phyloP scores from a whole-genome alignment of 805 yeast genomes.

The Yamadazyma sp. region DNA sequence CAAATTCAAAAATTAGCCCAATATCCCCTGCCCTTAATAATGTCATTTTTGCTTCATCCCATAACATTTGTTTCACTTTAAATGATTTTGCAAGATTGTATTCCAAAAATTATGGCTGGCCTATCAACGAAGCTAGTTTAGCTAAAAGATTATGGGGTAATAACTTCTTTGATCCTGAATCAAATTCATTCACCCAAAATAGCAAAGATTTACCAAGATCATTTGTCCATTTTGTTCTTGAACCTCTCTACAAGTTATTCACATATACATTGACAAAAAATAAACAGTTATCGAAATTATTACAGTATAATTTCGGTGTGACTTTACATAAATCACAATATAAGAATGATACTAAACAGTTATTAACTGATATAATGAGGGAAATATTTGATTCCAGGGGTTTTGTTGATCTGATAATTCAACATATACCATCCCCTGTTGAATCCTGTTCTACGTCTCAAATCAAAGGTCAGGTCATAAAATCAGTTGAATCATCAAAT shows the following conservation, averaged over 20 bases:
- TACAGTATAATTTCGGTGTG: slow-evolving; percentile 50
- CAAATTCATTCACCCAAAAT: slow-evolving; percentile 44
- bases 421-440: slow-evolving; percentile 26
- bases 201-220: slow-evolving; percentile 32
- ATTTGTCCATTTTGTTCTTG: slow-evolving; percentile 64
- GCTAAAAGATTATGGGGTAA: slow-evolving; percentile 73
- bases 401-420: slow-evolving; percentile 47
- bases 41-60: slow-evolving; percentile 72
- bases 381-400: slow-evolving; percentile 47
- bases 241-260: slow-evolving; percentile 77
- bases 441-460: background rate
- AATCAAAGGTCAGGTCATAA: slow-evolving; percentile 36
- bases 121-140: slow-evolving; percentile 5
- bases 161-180: slow-evolving; percentile 43
- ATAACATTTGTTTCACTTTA: slow-evolving; percentile 64
- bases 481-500: slow-evolving; percentile 54
- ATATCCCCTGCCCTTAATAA: slow-evolving; percentile 29
- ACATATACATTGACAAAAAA: slow-evolving; percentile 57
- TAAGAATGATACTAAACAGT: slow-evolving; percentile 54
- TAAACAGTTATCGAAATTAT: slow-evolving; percentile 34
- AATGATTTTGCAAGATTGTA: slow-evolving; percentile 59
- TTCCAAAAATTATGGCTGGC: slow-evolving; percentile 17
- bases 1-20: background rate
- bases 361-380: slow-evolving; percentile 53
- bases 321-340: slow-evolving; percentile 37